Evolutionary conservation across 1,284 basidiomycete species (phyloP).

Genomic region (Entoloma clypeatum): DNA sequence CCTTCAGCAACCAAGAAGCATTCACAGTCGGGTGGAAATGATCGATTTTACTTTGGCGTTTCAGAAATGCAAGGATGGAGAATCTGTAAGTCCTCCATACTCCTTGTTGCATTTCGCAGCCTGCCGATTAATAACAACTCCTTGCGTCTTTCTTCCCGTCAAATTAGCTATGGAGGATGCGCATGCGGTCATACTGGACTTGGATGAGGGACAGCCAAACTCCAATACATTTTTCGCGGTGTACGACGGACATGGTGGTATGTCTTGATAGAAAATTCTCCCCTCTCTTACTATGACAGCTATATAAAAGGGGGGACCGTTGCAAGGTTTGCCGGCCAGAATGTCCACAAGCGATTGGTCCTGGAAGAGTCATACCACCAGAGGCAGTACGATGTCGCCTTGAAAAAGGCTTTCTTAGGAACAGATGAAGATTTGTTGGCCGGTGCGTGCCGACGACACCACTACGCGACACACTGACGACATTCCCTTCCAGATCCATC

Average conservation of each 20-base stretch:
- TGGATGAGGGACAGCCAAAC: constrained; percentile 51
- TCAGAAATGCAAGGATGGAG: constrained; percentile 99
- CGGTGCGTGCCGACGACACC: constrained; percentile 45
- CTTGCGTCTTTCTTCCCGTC: constrained; percentile 7
- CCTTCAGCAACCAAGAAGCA: constrained; percentile 82
- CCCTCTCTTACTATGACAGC: constrained; percentile 9
- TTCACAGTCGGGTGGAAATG: constrained; percentile 77
- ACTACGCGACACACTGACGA: constrained; percentile 8
- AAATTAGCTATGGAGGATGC: constrained; percentile 94
- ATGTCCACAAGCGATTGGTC: constrained; percentile 81
- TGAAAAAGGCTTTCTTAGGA: constrained; percentile 89
- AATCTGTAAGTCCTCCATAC: constrained; percentile 69
- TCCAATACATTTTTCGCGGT: constrained; percentile 90
- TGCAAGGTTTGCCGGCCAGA: constrained; percentile 87
- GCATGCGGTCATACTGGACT: constrained; percentile 77
- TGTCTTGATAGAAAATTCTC: constrained; percentile 26
- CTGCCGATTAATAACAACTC: constrained; percentile 2
- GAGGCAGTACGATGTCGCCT: constrained; percentile 69
- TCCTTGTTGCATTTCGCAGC: constrained; percentile 6
- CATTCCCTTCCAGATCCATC: constrained; percentile 61
- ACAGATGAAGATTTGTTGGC: constrained; percentile 93
- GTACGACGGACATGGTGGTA: constrained; percentile 98
- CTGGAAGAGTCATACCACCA: constrained; percentile 71
- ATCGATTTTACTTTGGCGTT: constrained; percentile 76
- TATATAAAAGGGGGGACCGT: constrained; percentile 70